phyloP scores from a whole-genome alignment of 73 alveolate genomes.

The Paramecium tetraurelia region DNA sequence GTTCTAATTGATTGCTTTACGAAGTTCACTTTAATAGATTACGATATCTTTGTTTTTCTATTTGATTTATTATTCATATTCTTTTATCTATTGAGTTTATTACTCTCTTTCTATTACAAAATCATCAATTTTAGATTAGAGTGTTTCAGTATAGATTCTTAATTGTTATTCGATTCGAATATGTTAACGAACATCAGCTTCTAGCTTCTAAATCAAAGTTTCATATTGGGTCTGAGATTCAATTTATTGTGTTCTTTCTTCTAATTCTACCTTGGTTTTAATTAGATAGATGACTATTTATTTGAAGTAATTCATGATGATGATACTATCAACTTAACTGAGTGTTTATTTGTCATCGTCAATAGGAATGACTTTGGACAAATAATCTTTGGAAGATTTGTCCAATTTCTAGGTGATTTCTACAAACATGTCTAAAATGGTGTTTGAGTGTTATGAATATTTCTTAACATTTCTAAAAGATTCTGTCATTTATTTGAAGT shows the following conservation, averaged over 20 bases:
- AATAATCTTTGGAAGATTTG: background rate
- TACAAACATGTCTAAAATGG: background rate
- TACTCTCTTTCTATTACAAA: background rate
- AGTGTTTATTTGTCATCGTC: background rate
- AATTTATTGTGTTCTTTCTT: background rate
- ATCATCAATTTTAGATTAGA: background rate
- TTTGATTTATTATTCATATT: background rate
- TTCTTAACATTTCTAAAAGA: background rate
- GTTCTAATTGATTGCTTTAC: background rate
- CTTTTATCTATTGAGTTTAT: background rate
- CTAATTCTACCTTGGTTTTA: background rate
- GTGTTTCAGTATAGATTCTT: background rate
- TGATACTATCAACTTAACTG: background rate
- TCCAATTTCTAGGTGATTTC: background rate
- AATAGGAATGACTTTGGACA: background rate
- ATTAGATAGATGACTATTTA: conserved; percentile 18
- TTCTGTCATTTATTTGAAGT: background rate
- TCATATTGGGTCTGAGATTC: background rate
- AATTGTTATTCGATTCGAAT: background rate
- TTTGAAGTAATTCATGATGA: background rate
- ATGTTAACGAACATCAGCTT: conserved; percentile 7
- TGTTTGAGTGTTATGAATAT: background rate
- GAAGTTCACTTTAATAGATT: background rate
- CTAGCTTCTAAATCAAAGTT: background rate
- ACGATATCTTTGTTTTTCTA: background rate